Conservation (phyloP, 345 rosid species). For the Boechera stricta region DNA sequence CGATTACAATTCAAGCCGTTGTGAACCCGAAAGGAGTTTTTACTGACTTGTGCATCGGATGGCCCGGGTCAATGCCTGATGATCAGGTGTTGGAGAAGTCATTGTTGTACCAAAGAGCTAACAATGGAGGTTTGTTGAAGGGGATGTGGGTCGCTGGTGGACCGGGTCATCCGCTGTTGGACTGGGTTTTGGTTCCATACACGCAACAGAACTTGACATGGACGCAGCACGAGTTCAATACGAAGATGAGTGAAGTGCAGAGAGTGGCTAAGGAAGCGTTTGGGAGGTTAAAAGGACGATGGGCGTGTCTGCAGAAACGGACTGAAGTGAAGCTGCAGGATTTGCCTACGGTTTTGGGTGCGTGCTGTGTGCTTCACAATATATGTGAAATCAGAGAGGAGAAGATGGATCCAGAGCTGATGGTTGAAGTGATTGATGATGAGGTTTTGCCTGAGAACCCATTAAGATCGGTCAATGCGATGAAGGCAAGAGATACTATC, state of each 20-base stretch:
- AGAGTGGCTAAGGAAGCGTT: conserved; percentile 67
- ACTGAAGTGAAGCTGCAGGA: conserved; percentile 81
- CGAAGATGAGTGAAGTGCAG: conserved; percentile 73
- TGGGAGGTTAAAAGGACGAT: conserved; percentile 71
- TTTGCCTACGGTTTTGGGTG: conserved; percentile 78
- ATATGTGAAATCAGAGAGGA: conserved; percentile 71
- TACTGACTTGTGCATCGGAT: conserved; percentile 84
- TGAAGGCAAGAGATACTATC: conserved; percentile 73
- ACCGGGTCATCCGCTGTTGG: conserved; percentile 67
- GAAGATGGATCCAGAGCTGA: conserved; percentile 54
- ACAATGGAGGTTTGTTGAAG: conserved; percentile 60
- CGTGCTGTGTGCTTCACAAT: conserved; percentile 81
- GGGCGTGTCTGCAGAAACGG: conserved; percentile 83
- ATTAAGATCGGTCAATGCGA: conserved; percentile 55
- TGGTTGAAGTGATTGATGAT: conserved; percentile 63
- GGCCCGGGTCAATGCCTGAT: conserved; percentile 91
- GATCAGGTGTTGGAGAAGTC: conserved; percentile 83
- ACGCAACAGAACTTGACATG: conserved; percentile 76
- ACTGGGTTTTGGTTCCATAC: conserved; percentile 86
- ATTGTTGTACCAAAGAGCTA: conserved; percentile 70
- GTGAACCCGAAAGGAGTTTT: conserved; percentile 72
- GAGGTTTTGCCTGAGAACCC: conserved; percentile 69
- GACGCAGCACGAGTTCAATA: conserved; percentile 84
- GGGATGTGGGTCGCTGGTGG: conserved; percentile 79
- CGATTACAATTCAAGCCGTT: conserved; percentile 77